These are phyloP conservation scores for Smittium mucronatum DNA, from an alignment of 371 early-diverging fungal genomes.

Conservation along the genomic window DNA sequence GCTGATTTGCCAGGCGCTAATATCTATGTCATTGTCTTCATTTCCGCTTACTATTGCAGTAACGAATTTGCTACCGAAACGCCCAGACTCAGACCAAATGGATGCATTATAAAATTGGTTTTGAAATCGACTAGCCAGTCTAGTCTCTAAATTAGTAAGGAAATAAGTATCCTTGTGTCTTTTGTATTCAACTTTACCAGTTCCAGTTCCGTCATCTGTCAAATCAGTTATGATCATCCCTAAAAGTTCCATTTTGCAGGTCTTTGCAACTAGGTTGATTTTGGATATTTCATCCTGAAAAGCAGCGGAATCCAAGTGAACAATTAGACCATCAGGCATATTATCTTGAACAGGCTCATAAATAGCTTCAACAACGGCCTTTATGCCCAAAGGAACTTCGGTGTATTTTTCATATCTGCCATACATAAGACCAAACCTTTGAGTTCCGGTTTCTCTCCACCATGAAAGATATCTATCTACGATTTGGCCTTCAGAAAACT, in stretches of 20 bases:
- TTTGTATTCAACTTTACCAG: conserved; percentile 73
- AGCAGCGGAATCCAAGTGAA: conserved; percentile 40
- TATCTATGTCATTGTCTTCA: conserved; percentile 68
- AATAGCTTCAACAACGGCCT: conserved; percentile 92
- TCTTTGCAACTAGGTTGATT: conserved; percentile 52
- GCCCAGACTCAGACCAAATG: conserved; percentile 50
- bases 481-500: conserved; percentile 79
- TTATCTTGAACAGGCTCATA: conserved; percentile 89
- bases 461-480: conserved; percentile 79
- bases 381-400: conserved; percentile 91
- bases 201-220: conserved; percentile 66
- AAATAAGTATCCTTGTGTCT: conserved; percentile 89
- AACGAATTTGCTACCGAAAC: conserved; percentile 85
- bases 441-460: conserved; percentile 79
- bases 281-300: conserved; percentile 39
- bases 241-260: conserved; percentile 65
- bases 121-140: conserved; percentile 86
- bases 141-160: conserved; percentile 82
- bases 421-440: conserved; percentile 88
- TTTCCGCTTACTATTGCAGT: conserved; percentile 84
- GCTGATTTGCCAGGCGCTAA: conserved; percentile 84
- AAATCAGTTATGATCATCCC: conserved; percentile 97
- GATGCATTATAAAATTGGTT: conserved; percentile 53
- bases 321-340: conserved; percentile 68
- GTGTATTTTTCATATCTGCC: conserved; percentile 87